Conservation (phyloP, 2,329 filamentous ascomycete genomes). For the Phaeosphaeriaceae sp. region DNA sequence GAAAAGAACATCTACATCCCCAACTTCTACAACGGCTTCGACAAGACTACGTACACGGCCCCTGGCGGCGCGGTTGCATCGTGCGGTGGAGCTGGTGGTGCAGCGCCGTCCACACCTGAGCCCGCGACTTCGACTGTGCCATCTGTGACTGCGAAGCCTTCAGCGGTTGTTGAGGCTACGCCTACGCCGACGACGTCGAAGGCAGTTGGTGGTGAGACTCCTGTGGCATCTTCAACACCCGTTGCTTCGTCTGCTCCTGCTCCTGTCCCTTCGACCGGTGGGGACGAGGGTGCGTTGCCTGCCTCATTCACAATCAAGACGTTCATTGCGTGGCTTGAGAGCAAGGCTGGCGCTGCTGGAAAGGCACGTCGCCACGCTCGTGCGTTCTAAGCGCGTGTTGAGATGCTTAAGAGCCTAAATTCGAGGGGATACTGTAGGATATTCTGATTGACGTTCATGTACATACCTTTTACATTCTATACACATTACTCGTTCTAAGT, state of each 20-base stretch:
- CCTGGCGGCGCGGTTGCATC: conserved; percentile 37
- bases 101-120: conserved; percentile 13
- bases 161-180: background rate
- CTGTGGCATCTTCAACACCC: conserved; percentile 2
- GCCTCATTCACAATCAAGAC: conserved; percentile 32
- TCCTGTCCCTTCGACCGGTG: conserved; percentile 20
- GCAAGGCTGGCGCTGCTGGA: conserved; percentile 13
- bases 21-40: conserved; percentile 45
- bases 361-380: conserved; percentile 6
- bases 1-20: conserved; percentile 46
- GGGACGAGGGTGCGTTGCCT: conserved; percentile 31
- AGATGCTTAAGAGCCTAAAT: too few species aligned
- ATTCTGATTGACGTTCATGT: conserved; percentile 13
- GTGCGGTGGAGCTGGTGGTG: conserved; percentile 32
- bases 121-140: conserved; percentile 19
- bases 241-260: conserved; percentile 3
- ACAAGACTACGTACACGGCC: conserved; percentile 35
- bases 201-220: conserved; percentile 2
- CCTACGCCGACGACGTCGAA: background rate
- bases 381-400: conserved; percentile 5
- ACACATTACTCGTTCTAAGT: background rate
- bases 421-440: conserved; percentile 1
- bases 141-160: conserved; percentile 6
- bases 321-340: conserved; percentile 32
- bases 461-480: conserved; percentile 11